phyloP scores from a whole-genome alignment of 108 stramenopile species.

The Chaetoceros tenuissimus region DNA sequence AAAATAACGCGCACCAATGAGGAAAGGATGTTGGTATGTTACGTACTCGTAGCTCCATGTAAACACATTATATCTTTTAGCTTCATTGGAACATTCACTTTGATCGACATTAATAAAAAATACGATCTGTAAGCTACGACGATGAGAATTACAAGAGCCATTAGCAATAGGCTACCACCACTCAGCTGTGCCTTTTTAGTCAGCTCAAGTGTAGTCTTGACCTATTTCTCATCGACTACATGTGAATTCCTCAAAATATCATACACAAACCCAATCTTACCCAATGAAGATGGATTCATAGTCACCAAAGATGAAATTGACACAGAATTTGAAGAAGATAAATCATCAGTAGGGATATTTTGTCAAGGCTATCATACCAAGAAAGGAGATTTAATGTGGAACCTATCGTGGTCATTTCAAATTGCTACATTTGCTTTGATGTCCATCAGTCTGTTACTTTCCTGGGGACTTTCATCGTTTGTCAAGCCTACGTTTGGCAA shows the following conservation, averaged over 20 bases:
- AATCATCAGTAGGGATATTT: background rate
- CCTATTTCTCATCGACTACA: background rate
- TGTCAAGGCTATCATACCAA: background rate
- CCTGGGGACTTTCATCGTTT: slow-evolving; percentile 10
- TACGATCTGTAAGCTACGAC: background rate
- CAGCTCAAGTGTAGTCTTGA: background rate
- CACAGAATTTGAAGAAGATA: background rate
- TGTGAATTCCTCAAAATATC: background rate
- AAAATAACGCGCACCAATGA: background rate
- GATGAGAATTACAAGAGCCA: background rate
- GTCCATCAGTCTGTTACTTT: slow-evolving; percentile 4
- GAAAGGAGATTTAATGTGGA: slow-evolving; percentile 14
- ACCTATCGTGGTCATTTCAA: slow-evolving; percentile 7
- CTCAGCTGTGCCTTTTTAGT: background rate
- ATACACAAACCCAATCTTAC: background rate
- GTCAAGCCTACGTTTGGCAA: slow-evolving; percentile 6
- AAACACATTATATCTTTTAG: background rate
- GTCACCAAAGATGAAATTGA: background rate
- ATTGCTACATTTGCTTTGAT: slow-evolving; percentile 8
- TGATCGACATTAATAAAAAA: background rate
- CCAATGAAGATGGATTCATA: background rate
- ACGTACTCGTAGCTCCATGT: background rate
- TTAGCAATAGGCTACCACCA: background rate
- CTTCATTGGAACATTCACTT: background rate
- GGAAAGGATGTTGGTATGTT: background rate